These are phyloP conservation scores for Dictyostelium firmibasis DNA, from an alignment of 78 protist genomes.

Conservation along the genomic window DNA sequence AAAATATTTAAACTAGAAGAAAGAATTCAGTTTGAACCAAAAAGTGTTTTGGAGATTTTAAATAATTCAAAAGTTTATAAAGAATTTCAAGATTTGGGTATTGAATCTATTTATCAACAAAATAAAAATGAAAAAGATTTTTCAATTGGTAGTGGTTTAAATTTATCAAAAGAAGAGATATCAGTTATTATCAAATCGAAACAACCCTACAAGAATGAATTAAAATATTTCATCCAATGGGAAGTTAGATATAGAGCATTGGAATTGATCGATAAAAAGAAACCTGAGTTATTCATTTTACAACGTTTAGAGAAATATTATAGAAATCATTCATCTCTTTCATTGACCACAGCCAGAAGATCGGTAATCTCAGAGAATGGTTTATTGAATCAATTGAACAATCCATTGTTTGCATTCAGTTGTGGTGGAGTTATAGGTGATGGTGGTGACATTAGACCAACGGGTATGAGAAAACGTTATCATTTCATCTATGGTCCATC, in stretches of 20 bases:
- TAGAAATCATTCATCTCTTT: background rate
- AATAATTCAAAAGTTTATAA: background rate
- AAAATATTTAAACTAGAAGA: background rate
- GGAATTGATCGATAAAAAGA: background rate
- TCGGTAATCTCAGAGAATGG: conserved; percentile 7
- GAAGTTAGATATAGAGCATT: conserved; percentile 4
- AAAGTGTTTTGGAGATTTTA: background rate
- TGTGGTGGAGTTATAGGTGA: conserved; percentile 11
- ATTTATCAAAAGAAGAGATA: background rate
- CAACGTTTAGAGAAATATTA: background rate
- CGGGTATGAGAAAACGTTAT: conserved; percentile 57
- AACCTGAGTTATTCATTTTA: conserved; percentile 1
- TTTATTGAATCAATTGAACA: background rate
- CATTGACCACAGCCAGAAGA: conserved; percentile 48
- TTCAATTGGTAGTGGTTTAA: background rate
- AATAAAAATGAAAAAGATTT: conserved; percentile 8
- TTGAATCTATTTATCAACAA: background rate
- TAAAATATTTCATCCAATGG: conserved; percentile 1
- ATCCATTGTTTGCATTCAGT: conserved; percentile 36
- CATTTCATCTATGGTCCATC: conserved; percentile 77
- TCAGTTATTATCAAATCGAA: background rate
- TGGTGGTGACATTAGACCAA: conserved; percentile 11
- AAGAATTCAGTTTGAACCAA: background rate
- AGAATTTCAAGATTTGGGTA: background rate
- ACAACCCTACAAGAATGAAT: background rate